phyloP scores from a whole-genome alignment of 2,329 filamentous ascomycete genomes.

The Xylariaceae sp. region DNA sequence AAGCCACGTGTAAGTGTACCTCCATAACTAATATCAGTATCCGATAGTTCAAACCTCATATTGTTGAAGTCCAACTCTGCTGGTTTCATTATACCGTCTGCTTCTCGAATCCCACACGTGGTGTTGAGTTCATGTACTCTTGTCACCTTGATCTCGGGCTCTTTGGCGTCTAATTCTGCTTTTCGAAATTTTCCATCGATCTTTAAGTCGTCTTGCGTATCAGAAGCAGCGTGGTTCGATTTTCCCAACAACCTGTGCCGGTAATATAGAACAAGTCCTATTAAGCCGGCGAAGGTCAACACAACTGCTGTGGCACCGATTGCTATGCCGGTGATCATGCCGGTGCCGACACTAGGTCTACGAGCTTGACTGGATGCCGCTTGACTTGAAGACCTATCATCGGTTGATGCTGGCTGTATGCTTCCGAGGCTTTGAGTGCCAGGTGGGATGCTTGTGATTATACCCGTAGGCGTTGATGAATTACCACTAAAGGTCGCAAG shows the following conservation, averaged over 20 bases:
- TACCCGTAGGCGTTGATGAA: no score
- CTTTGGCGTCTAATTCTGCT: background rate
- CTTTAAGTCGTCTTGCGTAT: background rate
- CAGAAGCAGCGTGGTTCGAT: background rate
- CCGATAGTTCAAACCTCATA: background rate
- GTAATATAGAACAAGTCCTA: constrained; percentile 7
- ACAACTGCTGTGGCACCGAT: background rate
- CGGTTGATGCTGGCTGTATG: background rate
- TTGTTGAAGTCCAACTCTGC: constrained; percentile 2
- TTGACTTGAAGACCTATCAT: background rate
- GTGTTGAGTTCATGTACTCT: constrained; percentile 7
- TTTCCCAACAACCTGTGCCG: background rate
- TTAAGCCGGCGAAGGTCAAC: background rate
- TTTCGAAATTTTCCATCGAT: constrained; percentile 4
- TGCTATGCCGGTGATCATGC: background rate
- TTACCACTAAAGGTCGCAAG: no score
- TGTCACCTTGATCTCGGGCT: background rate
- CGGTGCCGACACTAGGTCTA: background rate
- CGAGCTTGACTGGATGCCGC: background rate
- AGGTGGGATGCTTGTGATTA: no score
- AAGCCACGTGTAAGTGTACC: background rate
- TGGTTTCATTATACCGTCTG: constrained; percentile 4
- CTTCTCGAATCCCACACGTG: constrained; percentile 5
- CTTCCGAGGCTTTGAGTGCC: no score
- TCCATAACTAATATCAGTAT: background rate